phyloP scores from a whole-genome alignment of 1,284 basidiomycete species.

The Ustilago trichophora region DNA sequence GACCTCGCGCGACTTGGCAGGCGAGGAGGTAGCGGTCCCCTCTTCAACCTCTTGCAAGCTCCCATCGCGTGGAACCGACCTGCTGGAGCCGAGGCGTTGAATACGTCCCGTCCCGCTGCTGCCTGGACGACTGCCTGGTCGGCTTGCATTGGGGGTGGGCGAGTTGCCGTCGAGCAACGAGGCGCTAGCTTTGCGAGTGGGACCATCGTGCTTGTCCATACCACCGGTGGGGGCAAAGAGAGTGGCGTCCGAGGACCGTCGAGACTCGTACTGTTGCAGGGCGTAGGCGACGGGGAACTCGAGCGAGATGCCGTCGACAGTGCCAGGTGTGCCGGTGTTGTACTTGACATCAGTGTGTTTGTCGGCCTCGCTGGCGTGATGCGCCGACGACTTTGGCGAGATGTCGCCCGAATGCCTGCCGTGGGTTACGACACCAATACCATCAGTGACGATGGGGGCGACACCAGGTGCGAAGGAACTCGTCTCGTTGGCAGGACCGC shows the following conservation, averaged over 20 bases:
- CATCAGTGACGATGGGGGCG: conserved; percentile 11
- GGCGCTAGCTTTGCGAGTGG: conserved; percentile 1
- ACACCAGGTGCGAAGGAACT: neutral
- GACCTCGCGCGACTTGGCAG: conserved; percentile 1
- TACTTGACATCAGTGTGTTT: conserved; percentile 4
- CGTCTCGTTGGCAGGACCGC: neutral
- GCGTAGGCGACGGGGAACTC: conserved; percentile 21
- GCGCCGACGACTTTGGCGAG: conserved; percentile 12
- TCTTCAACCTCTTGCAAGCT: conserved; percentile 35
- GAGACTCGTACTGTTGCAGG: conserved; percentile 30
- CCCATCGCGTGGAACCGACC: conserved; percentile 28
- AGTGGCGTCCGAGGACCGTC: conserved; percentile 43
- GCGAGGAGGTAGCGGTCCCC: neutral
- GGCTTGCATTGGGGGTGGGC: neutral
- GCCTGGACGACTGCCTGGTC: conserved; percentile 26
- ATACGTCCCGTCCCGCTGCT: conserved; percentile 30
- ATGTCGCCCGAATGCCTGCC: conserved; percentile 15
- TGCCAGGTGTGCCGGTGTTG: conserved; percentile 4
- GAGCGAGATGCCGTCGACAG: conserved; percentile 13
- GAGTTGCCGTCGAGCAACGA: conserved; percentile 4
- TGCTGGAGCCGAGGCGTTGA: conserved; percentile 33
- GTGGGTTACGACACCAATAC: neutral
- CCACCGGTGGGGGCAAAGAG: conserved; percentile 22
- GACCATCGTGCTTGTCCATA: conserved; percentile 14
- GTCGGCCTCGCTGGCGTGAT: conserved; percentile 1